A percentile compares a stretch with the other conserved stretches of the same genome.
Conservation (phyloP, 805 yeast genomes). For the Candida adriatica region DNA sequence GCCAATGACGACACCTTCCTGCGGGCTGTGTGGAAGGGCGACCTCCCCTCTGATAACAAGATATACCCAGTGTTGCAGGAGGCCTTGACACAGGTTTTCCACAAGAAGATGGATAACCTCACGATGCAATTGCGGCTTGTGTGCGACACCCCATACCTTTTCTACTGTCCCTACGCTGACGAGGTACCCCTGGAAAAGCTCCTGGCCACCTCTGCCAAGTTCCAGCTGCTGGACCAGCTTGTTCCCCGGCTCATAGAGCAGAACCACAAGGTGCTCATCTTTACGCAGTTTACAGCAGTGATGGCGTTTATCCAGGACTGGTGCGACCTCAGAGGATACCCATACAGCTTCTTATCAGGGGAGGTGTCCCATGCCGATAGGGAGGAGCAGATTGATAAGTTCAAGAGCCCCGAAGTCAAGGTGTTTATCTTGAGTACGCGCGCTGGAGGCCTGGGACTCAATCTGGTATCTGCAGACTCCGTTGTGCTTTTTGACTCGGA, state of each 20-base stretch:
- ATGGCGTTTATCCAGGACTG: constrained; percentile 79
- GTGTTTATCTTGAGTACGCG: constrained; percentile 81
- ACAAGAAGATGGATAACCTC: constrained; percentile 54
- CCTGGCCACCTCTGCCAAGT: constrained; percentile 60
- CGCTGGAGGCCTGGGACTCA: constrained; percentile 93
- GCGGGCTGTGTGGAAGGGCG: constrained; percentile 10
- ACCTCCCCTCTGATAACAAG: constrained; percentile 7
- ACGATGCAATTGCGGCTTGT: constrained; percentile 81
- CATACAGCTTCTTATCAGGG: constrained; percentile 70
- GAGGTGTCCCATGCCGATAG: constrained; percentile 59
- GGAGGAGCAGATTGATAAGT: constrained; percentile 52
- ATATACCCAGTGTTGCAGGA: constrained; percentile 9
- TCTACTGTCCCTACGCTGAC: constrained; percentile 66
- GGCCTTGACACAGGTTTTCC: constrained; percentile 35
- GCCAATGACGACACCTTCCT: constrained; percentile 13
- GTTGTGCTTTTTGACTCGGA: constrained; percentile 89
- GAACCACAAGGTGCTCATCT: constrained; percentile 69
- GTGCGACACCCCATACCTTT: constrained; percentile 81
- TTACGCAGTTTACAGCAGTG: constrained; percentile 80
- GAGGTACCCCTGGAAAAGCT: constrained; percentile 34
- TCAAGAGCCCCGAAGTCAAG: constrained; percentile 27
- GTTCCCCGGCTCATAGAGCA: constrained; percentile 39
- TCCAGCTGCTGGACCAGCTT: constrained; percentile 62
- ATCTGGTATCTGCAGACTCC: constrained; percentile 80
- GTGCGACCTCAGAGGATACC: constrained; percentile 42